Evolutionary conservation across 116 monocot species (phyloP), one percentile per base, ranked within the genome.

Genomic region (Papilionanthe hybrid): DNA sequence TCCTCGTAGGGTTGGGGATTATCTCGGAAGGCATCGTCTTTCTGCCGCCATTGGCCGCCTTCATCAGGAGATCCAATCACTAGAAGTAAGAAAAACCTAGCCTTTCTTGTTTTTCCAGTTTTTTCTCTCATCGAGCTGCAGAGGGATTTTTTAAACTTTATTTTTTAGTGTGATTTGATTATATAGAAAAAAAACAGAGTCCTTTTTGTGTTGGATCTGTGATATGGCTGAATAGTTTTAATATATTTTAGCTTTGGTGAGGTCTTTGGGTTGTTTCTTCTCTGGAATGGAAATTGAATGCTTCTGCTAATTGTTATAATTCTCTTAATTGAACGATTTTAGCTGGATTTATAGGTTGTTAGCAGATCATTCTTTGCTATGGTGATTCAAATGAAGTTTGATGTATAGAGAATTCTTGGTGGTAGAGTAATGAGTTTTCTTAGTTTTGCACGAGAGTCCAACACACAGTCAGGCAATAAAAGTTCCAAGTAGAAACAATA

Each of bases 11-110:
- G 45, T 75, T 49, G 75, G 75, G 75, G 27, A 75, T 50, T 75
- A 42, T 49, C 45, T 75, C 75, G 75, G 75, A 23, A 75, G 49
- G 49, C 75, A 75, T 49, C 75, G 75, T 11, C 75, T 75, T 10
- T 49, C 75, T 45, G 75, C 75, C 27, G 50, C 75, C 75, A 75
- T 75, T 45, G 75, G 75, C 47, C 75, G 75, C 22, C 75, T 75
- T 27, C 48, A 75, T n/a, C 75, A 48, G 75, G 75, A 75, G 49
- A 49, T 75, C 49, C 75, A 75, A 49, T 75, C 75, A 37, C 75
- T 75, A 11, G 27, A 48, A 42, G 75, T 75, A 75, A 2, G 50
- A 44, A 60, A 60, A 23, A 44, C 44, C 53, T 43, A 27, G 5
- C 4, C 23, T 49, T 50, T 15, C 3, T 25, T 12, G 15, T 49